These are phyloP conservation scores for Fallopia convolvulus DNA, from an alignment of 148 eudicot species.

Conservation along the genomic window DNA sequence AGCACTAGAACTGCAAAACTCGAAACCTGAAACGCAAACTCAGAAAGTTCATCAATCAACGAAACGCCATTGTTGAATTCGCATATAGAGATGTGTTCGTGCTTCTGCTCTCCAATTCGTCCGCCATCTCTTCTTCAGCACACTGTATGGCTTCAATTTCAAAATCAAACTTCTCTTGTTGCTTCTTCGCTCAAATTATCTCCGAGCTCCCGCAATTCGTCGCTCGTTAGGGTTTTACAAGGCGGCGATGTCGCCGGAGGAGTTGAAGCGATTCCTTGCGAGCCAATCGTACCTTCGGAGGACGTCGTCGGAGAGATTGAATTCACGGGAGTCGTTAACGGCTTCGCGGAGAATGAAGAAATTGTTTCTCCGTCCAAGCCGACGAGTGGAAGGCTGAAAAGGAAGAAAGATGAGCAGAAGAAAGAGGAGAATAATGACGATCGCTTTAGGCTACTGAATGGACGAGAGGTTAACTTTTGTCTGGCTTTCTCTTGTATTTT, in stretches of 20 bases:
- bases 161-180: slow-evolving; percentile 17
- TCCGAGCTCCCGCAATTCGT: slow-evolving; percentile 8
- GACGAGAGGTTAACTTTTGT: slow-evolving; percentile 48
- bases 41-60: background rate
- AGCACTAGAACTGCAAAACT: background rate
- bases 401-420: slow-evolving; percentile 19
- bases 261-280: slow-evolving; percentile 13
- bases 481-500: background rate
- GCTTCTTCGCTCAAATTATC: slow-evolving; percentile 7
- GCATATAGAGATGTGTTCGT: slow-evolving; percentile 29
- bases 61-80: slow-evolving; percentile 6
- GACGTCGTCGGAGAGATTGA: slow-evolving; percentile 6
- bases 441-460: slow-evolving; percentile 66
- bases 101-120: slow-evolving; percentile 27
- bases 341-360: background rate
- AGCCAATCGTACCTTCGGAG: background rate
- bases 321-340: background rate
- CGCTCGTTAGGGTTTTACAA: slow-evolving; percentile 27
- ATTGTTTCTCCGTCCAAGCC: background rate
- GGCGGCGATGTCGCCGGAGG: slow-evolving; percentile 37
- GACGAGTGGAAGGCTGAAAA: slow-evolving; percentile 7
- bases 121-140: slow-evolving; percentile 16
- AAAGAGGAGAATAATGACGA: slow-evolving; percentile 26
- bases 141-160: slow-evolving; percentile 13
- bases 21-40: background rate